Conservation (phyloP, 169 alveolate genomes). For the Perkinsus olseni region DNA sequence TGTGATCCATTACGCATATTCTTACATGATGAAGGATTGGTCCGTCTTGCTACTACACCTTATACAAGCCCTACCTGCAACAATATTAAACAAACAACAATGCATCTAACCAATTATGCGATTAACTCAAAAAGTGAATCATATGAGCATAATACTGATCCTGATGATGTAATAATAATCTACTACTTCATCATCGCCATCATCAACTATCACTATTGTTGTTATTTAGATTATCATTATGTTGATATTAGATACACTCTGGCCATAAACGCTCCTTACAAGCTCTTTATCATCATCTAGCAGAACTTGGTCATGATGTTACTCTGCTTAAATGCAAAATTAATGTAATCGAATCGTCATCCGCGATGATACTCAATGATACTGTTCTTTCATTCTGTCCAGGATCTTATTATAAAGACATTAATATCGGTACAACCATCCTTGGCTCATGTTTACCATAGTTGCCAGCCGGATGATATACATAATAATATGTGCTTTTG, state of each 20-base stretch:
- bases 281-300: constrained; percentile 23
- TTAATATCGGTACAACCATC: constrained; percentile 62
- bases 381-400: too few species aligned
- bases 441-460: constrained; percentile 61
- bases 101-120: constrained; percentile 82
- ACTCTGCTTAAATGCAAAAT: too few species aligned
- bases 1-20: constrained; percentile 31
- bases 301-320: constrained; percentile 24
- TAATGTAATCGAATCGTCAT: too few species aligned
- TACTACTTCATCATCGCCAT: too few species aligned
- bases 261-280: constrained; percentile 52
- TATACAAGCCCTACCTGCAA: constrained; percentile 56
- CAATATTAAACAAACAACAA: constrained; percentile 50
- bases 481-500: constrained; percentile 71
- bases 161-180: too few species aligned
- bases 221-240: too few species aligned
- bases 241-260: too few species aligned
- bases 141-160: constrained; percentile 52
- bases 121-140: constrained; percentile 63
- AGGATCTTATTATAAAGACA: constrained; percentile 64
- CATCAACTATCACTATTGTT: too few species aligned
- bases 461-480: constrained; percentile 63
- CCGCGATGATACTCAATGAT: too few species aligned
- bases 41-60: constrained; percentile 71
- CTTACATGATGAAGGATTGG: constrained; percentile 75